A percentile compares a stretch with the other conserved stretches of the same genome.
phyloP scores from a whole-genome alignment of 768 basidiomycete genomes.

The Termitomyces heimii region DNA sequence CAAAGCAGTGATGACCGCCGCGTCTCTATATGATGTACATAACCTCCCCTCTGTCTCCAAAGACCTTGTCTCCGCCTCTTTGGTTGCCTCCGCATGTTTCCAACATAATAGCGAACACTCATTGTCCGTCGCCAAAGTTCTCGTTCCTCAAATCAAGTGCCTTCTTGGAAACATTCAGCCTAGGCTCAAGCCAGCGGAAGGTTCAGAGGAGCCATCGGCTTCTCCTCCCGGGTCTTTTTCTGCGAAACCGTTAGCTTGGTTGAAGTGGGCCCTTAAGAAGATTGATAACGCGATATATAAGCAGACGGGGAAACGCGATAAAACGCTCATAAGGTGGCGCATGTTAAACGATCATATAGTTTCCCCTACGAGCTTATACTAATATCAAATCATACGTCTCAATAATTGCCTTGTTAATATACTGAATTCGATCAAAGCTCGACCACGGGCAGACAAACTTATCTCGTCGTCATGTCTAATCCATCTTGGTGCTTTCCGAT shows the following conservation, averaged over 20 bases:
- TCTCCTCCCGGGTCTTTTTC: not conserved
- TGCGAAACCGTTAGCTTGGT: constrained; percentile 20
- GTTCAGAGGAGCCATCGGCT: not conserved
- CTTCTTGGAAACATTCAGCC: not conserved
- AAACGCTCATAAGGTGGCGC: not conserved
- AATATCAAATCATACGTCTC: not conserved
- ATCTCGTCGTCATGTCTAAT: not conserved
- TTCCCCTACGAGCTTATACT: not conserved
- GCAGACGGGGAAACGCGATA: constrained; percentile 6
- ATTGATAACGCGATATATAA: constrained; percentile 19
- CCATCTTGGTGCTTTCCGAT: not conserved
- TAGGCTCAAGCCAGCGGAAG: not conserved
- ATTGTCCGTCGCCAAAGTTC: constrained; percentile 29
- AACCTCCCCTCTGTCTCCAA: constrained; percentile 43
- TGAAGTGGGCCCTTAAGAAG: constrained; percentile 22
- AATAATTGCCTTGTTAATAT: not conserved
- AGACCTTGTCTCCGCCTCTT: constrained; percentile 53
- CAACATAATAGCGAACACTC: constrained; percentile 36
- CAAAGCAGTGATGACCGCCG: constrained; percentile 39
- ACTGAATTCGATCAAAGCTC: not conserved
- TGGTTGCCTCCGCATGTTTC: constrained; percentile 53
- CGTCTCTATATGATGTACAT: constrained; percentile 51
- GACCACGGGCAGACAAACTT: not conserved
- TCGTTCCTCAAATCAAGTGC: constrained; percentile 24
- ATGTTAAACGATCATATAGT: not conserved